Base-by-base conservation (phyloP, 345 rosid genomes). In the Populus davidiana region DNA sequence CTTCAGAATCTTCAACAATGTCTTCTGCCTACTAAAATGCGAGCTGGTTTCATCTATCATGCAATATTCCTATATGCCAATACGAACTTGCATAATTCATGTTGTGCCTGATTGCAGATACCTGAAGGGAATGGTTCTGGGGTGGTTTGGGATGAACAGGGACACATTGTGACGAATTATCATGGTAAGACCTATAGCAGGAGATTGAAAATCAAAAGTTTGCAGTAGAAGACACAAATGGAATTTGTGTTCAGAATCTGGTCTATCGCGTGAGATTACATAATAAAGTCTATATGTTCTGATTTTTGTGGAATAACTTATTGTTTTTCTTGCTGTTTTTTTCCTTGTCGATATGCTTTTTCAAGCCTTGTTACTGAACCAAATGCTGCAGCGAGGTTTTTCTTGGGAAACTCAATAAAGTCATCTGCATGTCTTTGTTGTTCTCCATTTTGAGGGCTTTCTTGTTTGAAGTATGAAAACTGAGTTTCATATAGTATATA, bases 111-210 rank as follows among this genome's bases (percentile, higher is more conserved):
- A 78, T 81, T 10, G 44, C 86, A 95, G 99, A 84, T 95, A 85
- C 99, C 97, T 2, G 99, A 95, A 89, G 99, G 99, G 84, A 95
- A 95, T 82, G 99, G 99, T 64, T 95, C 98, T n/a, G 99, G 99
- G 41, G 98, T 93, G 23, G 97, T 95, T 63, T 95, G 99, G 99
- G 91, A 92, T 85, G 88, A 70, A 76, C 79, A 86, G 66, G 99
- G 99, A 74, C 97, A 95, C 79, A 87, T 95, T 71, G 96, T 95
- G 62, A 95, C 99, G 50, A 95, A 95, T 82, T 95, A 91, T 86
- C 99, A 95, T 62, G 99, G 99, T 93, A 88, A 85, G 87, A 81
- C 11, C 86, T 82, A 54, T 39, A 11, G 44, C 25, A 61, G 14
- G 54, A 63, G 50, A 36, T 33, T 14, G 23, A 10, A 68, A 27